Conservation (phyloP, 2,329 filamentous ascomycete genomes). For the Aspergillus ochraceoroseus region DNA sequence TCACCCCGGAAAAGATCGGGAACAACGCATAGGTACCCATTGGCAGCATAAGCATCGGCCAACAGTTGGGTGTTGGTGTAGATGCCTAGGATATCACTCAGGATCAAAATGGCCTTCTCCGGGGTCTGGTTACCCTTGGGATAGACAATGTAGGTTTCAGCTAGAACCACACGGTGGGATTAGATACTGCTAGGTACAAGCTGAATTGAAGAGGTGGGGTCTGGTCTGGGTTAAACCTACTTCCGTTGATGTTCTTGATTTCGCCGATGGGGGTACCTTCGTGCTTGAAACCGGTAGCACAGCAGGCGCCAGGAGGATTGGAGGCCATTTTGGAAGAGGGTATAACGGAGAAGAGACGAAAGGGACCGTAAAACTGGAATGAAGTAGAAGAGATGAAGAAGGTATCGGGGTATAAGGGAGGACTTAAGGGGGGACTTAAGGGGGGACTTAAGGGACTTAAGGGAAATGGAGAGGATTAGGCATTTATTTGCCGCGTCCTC, state of each 20-base stretch:
- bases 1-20: slow-evolving; percentile 69
- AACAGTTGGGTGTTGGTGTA: slow-evolving; percentile 59
- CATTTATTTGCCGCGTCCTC: too few species aligned
- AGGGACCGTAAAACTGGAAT: background rate
- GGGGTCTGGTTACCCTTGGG: slow-evolving; percentile 49
- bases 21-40: slow-evolving; percentile 65
- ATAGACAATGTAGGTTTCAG: slow-evolving; percentile 53
- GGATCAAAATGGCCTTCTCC: slow-evolving; percentile 53
- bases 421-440: too few species aligned
- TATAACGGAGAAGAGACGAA: background rate
- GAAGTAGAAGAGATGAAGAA: too few species aligned
- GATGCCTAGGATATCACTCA: slow-evolving; percentile 57
- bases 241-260: slow-evolving; percentile 45
- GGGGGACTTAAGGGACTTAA: too few species aligned
- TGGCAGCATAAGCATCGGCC: slow-evolving; percentile 69
- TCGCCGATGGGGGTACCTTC: slow-evolving; percentile 48
- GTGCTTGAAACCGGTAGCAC: slow-evolving; percentile 49
- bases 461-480: too few species aligned
- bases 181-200: background rate
- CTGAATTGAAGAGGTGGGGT: background rate
- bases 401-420: too few species aligned
- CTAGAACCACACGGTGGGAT: slow-evolving; percentile 30
- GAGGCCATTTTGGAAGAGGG: slow-evolving; percentile 47
- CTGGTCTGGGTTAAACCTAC: slow-evolving; percentile 29
- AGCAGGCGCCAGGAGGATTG: slow-evolving; percentile 48